Evolutionary conservation across 345 rosid species (phyloP), one percentile per base, ranked within the genome.

Genomic region (Ceriops tagal): DNA sequence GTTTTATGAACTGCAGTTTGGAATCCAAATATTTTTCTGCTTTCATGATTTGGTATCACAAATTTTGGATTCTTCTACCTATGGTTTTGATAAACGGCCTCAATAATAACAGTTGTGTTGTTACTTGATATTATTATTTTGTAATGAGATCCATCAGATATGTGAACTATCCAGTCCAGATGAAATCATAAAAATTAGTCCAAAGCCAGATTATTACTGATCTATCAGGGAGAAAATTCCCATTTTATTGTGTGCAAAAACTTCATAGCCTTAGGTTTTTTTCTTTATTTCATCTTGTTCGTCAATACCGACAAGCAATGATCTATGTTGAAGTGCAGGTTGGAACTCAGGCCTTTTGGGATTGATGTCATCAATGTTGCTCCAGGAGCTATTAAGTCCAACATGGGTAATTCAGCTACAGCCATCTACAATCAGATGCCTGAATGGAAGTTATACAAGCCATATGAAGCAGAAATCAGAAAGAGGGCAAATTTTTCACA

Each of bases 331-430:
- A 62, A 70, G 27, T 58, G 77, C 80, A 91, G 98, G 78, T 81
- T 91, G 86, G 97, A 93, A 77, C 91, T 93, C 5, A 64, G 81
- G 30, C 91, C 83, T 53, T 83, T 91, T 5, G 98, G 97, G 62
- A 93, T 93, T 2, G 83, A 88, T 32, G 95, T 89, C 20, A 77
- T 89, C 72, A 84, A 75, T 52, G 91, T 93, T 47, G 96, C 79
- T 20, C 97, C 97, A 0, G 97, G 96, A 76, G 95, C 90, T 32
- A 64, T 91, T 75, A 82, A 71, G 71, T 87, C 98, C n/a, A 93
- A 93, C 83, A 83, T 91, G 13, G 95, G 84, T 53, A 88, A 77
- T 67, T 79, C 91, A 39, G 92, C 95, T 22, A 11, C 74, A 31
- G 76, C 86, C 9, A 81, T 56, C 82, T 84, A 83, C 83, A 75